Base-by-base conservation (phyloP, 2,329 filamentous ascomycete species). In the Fusarium aywerte region DNA sequence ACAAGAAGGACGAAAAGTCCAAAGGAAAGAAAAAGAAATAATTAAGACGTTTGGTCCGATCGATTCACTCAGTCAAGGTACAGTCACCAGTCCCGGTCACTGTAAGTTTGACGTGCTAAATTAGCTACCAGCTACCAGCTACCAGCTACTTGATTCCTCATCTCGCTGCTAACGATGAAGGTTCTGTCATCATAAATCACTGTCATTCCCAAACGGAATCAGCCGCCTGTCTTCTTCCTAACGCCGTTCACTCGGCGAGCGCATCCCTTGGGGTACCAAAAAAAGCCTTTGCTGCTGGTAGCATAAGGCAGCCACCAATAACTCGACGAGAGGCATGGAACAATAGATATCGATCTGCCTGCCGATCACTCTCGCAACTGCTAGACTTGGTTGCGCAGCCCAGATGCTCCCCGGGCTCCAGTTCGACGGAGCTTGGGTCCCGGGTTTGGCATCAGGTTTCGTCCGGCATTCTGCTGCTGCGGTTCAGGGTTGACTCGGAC, bases 1-100 rank as follows among this genome's bases (percentile, higher is more conserved):
- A 89, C 33, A 80, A 71, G 50, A 71, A 70, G 18, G 47, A 57
- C n/a, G 39, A 43, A 36, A 47, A 36, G 20, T 5, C 23, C 1
- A 68, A 58, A 35, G 50, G 60, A 20, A 68, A 68, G 31, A 66
- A 47, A 60, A 62, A 40, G 23, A 68, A 58, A 23, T 66, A 53
- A 43, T 47, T 10, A 39, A 11, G n/a, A n/a, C 15, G 27, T 5
- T 20, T 33, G n/a, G 27, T 27, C 27, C 4, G n/a, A 32, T 23
- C 39, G 21, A 16, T 18, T 20, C n/a, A n/a, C 36, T 31, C 38
- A 29, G n/a, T 5, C 25, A 58, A 35, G 23, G 20, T 47, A 16
- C n/a, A n/a, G 27, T 18, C 23, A 38, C 38, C 43, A 36, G 31
- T 42, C 27, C 67, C 50, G 29, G 59, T 31, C 11, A 39, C 31